phyloP scores from a whole-genome alignment of 164 flowering plant species.

The Tinospora cordifolia region DNA sequence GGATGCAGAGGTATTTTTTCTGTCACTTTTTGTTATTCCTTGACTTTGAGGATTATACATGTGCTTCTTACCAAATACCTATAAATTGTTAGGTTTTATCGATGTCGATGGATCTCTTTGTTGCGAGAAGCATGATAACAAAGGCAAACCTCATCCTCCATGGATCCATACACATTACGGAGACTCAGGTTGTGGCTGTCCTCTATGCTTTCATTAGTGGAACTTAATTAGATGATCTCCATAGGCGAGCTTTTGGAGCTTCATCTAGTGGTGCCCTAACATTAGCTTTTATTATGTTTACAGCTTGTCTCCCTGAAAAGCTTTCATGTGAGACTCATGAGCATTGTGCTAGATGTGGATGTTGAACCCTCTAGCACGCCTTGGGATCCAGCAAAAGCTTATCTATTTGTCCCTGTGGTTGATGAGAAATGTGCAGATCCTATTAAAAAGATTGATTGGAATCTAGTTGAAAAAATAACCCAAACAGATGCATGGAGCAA shows the following conservation, averaged over 20 bases:
- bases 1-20: slow-evolving; percentile 85
- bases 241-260: too few species aligned
- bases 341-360: slow-evolving; percentile 97
- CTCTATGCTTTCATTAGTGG: not conserved
- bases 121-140: slow-evolving; percentile 88
- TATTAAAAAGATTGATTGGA: slow-evolving; percentile 66
- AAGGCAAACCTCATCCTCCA: slow-evolving; percentile 72
- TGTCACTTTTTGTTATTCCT: not conserved
- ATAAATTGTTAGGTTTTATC: slow-evolving; percentile 66
- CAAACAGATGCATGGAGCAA: slow-evolving; percentile 72
- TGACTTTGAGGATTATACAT: not conserved
- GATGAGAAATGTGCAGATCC: slow-evolving; percentile 46
- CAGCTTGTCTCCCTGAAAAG: slow-evolving; percentile 85
- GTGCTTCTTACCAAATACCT: slow-evolving; percentile 13
- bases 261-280: not conserved
- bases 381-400: slow-evolving; percentile 98
- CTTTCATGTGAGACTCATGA: slow-evolving; percentile 97
- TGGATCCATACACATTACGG: slow-evolving; percentile 59
- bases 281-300: slow-evolving; percentile 13
- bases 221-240: too few species aligned
- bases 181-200: slow-evolving; percentile 50
- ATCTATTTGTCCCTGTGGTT: slow-evolving; percentile 76
- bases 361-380: slow-evolving; percentile 97
- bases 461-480: slow-evolving; percentile 46
- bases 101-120: slow-evolving; percentile 97